These are phyloP conservation scores for Chlorella sp. DNA, from an alignment of 139 green algal species.

Conservation along the genomic window DNA sequence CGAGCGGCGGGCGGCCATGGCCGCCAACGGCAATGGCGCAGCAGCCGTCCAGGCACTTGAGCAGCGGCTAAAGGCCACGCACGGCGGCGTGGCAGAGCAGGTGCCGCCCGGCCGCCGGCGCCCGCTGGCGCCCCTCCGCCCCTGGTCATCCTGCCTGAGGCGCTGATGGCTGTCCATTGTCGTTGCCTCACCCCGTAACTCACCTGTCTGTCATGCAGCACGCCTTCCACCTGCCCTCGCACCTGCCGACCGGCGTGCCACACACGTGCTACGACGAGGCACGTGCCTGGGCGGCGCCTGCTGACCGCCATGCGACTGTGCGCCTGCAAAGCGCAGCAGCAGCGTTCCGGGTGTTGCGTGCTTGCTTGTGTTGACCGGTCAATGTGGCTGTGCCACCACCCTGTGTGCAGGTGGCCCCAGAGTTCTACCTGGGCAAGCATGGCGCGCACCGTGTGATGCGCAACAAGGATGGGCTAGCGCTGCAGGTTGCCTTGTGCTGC, in stretches of 20 bases:
- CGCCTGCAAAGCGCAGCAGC: background rate
- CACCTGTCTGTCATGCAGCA: no score
- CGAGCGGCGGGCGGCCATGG: background rate
- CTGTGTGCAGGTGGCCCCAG: background rate
- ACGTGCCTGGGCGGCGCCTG: background rate
- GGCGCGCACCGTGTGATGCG: constrained; percentile 40
- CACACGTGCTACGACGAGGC: background rate
- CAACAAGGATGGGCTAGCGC: constrained; percentile 38
- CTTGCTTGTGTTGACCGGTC: no score
- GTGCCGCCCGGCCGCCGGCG: background rate
- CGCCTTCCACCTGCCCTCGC: background rate
- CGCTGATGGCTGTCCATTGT: no score
- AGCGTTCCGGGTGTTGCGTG: background rate
- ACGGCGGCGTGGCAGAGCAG: constrained; percentile 4
- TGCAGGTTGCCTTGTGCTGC: no score
- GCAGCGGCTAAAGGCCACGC: background rate
- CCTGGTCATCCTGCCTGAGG: no score
- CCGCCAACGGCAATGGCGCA: background rate
- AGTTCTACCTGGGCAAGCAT: constrained; percentile 32
- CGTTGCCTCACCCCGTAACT: no score
- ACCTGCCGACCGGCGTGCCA: background rate
- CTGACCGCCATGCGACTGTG: background rate
- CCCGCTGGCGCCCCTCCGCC: no score
- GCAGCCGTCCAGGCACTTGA: background rate
- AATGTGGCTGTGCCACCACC: no score